Conservation (phyloP, 305 asterid species). For the Fraxinus greggii region DNA sequence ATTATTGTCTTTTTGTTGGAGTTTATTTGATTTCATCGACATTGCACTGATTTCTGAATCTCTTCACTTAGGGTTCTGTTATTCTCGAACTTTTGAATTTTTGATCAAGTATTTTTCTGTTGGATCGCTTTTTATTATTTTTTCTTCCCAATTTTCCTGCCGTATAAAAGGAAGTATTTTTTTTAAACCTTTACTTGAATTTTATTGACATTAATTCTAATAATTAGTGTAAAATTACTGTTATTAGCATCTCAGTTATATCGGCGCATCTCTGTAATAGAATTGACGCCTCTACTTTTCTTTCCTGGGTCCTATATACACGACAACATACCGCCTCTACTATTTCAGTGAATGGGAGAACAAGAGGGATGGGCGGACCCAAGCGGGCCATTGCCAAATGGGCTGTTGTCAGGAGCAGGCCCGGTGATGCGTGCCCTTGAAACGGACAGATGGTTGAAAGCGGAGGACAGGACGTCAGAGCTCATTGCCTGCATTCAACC, state of each 20-base stretch:
- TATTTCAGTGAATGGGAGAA: slow-evolving; percentile 74
- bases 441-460: slow-evolving; percentile 72
- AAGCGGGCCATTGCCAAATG: slow-evolving; percentile 67
- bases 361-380: slow-evolving; percentile 74
- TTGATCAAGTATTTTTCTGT: not conserved
- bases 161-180: not conserved
- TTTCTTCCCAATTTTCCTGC: not conserved
- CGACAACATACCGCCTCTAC: not conserved
- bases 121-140: not conserved
- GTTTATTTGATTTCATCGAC: slow-evolving; percentile 26
- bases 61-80: slow-evolving; percentile 39
- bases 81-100: not conserved
- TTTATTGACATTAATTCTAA: slow-evolving; percentile 11
- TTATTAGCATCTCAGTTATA: not conserved
- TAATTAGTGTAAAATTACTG: slow-evolving; percentile 18
- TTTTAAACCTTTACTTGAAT: not conserved
- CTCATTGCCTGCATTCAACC: slow-evolving; percentile 94
- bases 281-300: slow-evolving; percentile 22
- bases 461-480: slow-evolving; percentile 90
- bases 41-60: slow-evolving; percentile 28
- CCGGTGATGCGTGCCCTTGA: slow-evolving; percentile 55
- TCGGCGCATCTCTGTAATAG: slow-evolving; percentile 1
- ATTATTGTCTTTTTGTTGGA: not conserved
- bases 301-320: slow-evolving; percentile 17
- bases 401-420: slow-evolving; percentile 73